Evolutionary conservation across 371 early-diverging fungal species (phyloP).

Genomic region (Mortierella sp.): DNA sequence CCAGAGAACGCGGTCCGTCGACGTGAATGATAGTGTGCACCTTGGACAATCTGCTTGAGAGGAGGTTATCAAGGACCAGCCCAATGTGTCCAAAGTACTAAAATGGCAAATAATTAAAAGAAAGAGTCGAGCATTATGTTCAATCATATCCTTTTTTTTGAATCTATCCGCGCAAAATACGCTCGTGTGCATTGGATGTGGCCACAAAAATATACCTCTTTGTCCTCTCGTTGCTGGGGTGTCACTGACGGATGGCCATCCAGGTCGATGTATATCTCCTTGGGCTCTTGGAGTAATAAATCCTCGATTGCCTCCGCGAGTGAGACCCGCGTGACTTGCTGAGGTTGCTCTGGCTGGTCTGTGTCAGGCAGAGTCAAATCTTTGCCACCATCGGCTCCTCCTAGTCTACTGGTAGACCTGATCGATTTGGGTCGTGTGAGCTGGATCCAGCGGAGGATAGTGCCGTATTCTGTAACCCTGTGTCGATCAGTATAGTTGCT

Average conservation of each 20-base stretch:
- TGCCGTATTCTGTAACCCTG: too few species aligned
- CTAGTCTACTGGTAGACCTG: too few species aligned
- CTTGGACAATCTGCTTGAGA: conserved; percentile 2
- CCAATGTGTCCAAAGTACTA: too few species aligned
- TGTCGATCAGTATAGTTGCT: neutral
- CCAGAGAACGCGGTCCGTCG: conserved; percentile 7
- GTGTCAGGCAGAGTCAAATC: too few species aligned
- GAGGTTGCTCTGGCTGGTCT: neutral
- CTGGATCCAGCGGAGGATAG: too few species aligned
- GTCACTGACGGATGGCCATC: conserved; percentile 3
- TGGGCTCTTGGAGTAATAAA: neutral
- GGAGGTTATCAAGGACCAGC: neutral
- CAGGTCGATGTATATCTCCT: conserved; percentile 6
- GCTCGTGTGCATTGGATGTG: conserved; percentile 2
- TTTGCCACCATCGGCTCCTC: too few species aligned
- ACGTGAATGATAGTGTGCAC: neutral
- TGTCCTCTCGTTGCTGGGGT: conserved; percentile 1
- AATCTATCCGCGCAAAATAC: neutral
- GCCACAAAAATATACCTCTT: neutral
- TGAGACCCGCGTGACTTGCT: neutral
- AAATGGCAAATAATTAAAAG: neutral
- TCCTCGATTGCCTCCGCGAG: neutral
- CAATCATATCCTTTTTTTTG: neutral
- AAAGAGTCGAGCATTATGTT: neutral
- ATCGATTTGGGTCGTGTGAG: too few species aligned